These are phyloP conservation scores for Tieghemiomyces parasiticus DNA, from an alignment of 192 early-diverging fungal genomes.

Conservation along the genomic window DNA sequence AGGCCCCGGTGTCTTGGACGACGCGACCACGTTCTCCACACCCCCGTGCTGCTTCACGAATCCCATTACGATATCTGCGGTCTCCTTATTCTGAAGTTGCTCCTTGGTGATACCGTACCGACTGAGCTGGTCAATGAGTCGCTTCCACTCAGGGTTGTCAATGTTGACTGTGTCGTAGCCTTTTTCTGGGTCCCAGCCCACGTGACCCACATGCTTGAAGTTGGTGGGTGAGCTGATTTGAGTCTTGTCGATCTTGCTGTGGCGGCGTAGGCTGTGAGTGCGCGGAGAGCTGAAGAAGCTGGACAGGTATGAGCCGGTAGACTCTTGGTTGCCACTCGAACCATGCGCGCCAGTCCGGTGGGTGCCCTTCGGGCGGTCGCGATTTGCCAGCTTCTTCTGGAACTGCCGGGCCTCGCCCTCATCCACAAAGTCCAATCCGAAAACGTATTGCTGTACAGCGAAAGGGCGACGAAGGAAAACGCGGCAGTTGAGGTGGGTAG, in stretches of 20 bases:
- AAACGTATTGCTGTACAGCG: conserved; percentile 43
- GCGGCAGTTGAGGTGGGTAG: no score
- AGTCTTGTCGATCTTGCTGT: conserved; percentile 41
- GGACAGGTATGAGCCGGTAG: conserved; percentile 12
- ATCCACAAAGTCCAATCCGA: conserved; percentile 58
- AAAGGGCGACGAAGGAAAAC: no score
- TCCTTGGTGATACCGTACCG: conserved; percentile 46
- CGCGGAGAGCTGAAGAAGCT: conserved; percentile 13
- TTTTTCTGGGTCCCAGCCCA: conserved; percentile 39
- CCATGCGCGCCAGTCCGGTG: conserved; percentile 9
- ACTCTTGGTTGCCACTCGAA: conserved; percentile 14
- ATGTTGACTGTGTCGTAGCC: conserved; percentile 51
- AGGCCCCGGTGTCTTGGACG: conserved; percentile 16
- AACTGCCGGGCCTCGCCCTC: conserved; percentile 47
- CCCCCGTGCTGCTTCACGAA: conserved; percentile 54
- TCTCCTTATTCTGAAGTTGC: conserved; percentile 44
- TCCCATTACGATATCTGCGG: conserved; percentile 48
- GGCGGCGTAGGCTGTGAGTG: conserved; percentile 10
- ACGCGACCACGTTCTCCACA: conserved; percentile 28
- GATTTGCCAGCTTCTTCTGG: conserved; percentile 41
- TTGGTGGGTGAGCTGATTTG: conserved; percentile 38
- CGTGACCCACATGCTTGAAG: conserved; percentile 43
- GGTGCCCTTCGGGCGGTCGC: conserved; percentile 23
- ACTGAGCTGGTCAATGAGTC: conserved; percentile 50
- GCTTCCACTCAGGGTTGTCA: conserved; percentile 49